Conservation (phyloP, 495 filamentous ascomycete genomes). For the Astrocystis sublimbata region DNA sequence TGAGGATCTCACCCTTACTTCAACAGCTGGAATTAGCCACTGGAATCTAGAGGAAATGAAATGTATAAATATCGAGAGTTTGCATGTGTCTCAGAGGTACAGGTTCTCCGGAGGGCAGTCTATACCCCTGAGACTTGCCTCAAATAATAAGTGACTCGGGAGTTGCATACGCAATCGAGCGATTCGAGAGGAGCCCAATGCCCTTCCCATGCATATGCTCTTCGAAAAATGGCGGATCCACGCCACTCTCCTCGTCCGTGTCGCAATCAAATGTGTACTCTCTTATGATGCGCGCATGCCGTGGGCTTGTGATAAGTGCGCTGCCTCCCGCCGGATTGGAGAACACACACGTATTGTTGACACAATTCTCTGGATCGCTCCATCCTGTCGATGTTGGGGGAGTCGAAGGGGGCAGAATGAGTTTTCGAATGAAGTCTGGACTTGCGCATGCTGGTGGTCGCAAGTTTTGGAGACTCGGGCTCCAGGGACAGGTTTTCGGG, state of each 20-base stretch:
- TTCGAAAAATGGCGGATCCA: conserved; percentile 28
- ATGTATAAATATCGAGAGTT: too few species aligned
- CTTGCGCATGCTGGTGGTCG: conserved; percentile 9
- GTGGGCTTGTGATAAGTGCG: conserved; percentile 35
- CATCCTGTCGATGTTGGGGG: conserved; percentile 17
- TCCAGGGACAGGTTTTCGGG: conserved; percentile 9
- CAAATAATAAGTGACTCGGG: too few species aligned
- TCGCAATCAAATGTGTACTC: too few species aligned
- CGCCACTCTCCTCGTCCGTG: conserved; percentile 9
- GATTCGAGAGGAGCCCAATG: conserved; percentile 40
- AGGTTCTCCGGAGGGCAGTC: too few species aligned
- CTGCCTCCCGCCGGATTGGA: conserved; percentile 33
- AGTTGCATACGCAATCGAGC: conserved; percentile 40
- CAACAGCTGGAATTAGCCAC: too few species aligned
- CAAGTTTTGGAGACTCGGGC: conserved; percentile 1
- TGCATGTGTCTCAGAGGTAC: too few species aligned
- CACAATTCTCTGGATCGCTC: conserved; percentile 39
- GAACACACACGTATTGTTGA: conserved; percentile 40
- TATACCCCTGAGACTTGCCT: too few species aligned
- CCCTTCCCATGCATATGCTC: conserved; percentile 41
- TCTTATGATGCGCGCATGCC: conserved; percentile 27
- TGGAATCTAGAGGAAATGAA: too few species aligned
- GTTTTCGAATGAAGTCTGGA: conserved; percentile 6
- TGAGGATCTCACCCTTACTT: conserved; percentile 41
- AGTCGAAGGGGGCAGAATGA: neutral